phyloP scores from a whole-genome alignment of 768 basidiomycete genomes.

The Podaxis sp. region DNA sequence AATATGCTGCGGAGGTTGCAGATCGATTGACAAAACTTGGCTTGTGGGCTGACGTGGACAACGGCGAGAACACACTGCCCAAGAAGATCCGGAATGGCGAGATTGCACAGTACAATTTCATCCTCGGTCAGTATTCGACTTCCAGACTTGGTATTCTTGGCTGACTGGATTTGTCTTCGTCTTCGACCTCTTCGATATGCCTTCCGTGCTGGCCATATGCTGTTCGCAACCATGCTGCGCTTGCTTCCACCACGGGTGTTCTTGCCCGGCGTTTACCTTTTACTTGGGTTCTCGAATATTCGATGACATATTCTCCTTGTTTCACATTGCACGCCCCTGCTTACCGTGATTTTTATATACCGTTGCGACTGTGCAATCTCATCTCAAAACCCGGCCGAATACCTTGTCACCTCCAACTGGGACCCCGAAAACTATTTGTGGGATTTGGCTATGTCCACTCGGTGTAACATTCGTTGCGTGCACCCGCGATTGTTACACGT shows the following conservation, averaged over 20 bases:
- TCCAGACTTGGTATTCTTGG: neutral
- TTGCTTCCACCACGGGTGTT: neutral
- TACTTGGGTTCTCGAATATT: neutral
- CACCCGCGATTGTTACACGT: neutral
- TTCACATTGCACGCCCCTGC: neutral
- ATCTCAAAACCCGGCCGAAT: neutral
- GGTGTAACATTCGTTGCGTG: neutral
- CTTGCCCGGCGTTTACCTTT: neutral
- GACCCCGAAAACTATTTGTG: neutral
- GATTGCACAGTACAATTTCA: constrained; percentile 97
- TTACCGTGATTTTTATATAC: neutral
- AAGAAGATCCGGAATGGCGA: constrained; percentile 99
- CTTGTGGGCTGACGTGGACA: constrained; percentile 89
- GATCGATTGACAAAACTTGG: constrained; percentile 63
- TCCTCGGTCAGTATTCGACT: constrained; percentile 62
- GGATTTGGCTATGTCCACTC: neutral
- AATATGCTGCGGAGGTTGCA: constrained; percentile 82
- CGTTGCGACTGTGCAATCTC: neutral
- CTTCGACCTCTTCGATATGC: neutral
- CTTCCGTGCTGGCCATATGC: neutral
- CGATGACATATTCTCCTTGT: neutral
- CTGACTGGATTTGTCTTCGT: neutral
- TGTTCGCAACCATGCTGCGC: neutral
- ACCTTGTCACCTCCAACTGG: neutral
- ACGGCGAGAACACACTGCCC: constrained; percentile 84